Base-by-base conservation (phyloP, 1,139 yeast species). In the Taiozyma sp. region DNA sequence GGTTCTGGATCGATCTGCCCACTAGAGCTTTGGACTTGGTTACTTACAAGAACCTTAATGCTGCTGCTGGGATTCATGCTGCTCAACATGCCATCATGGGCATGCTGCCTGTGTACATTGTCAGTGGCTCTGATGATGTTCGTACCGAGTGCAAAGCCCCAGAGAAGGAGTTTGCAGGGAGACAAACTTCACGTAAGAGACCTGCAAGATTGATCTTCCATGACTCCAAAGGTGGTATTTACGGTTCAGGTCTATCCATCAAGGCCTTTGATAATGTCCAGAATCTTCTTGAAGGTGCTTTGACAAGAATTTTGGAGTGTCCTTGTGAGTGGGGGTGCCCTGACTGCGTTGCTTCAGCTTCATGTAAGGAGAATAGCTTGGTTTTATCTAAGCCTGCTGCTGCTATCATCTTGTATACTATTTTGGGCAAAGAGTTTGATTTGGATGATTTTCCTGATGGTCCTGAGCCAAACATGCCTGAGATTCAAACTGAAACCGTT, bases 121-220 rank as follows among this genome's bases (percentile, higher is more conserved):
- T 82, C n/a, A 74, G 81, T 27, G 81, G 83, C 4, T 77, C 80
- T 3, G 84, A 86, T 45, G 98, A 92, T 59, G 76, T 93, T 16
- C 79, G 79, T 49, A 90, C 98, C 0, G 99, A 93, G 66, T 93
- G 99, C 67, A 93, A 93, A 62, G 97, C 98, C 0, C 97, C 99
- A 0, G 96, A 89, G 58, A 93, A 93, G 64, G 99, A 93, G 64
- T 88, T 91, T 73, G 88, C 96, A 2, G 76, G 78, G 44, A 70
- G 89, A 27, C 85, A 85, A 61, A 76, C 91, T 0, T 68, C 69
- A 16, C 72, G 99, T 43, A 78, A 79, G 53, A 70, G 99, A 45
- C 98, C 98, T 0, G 96, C 96, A 0, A 74, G 99, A 50, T 70
- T 93, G 45, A 80, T 92, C 1, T 87, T 93, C 60, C 84, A 83